Evolutionary conservation across 1,284 basidiomycete species (phyloP), one percentile per base, ranked within the genome.

Genomic region (Naganishia sp.): DNA sequence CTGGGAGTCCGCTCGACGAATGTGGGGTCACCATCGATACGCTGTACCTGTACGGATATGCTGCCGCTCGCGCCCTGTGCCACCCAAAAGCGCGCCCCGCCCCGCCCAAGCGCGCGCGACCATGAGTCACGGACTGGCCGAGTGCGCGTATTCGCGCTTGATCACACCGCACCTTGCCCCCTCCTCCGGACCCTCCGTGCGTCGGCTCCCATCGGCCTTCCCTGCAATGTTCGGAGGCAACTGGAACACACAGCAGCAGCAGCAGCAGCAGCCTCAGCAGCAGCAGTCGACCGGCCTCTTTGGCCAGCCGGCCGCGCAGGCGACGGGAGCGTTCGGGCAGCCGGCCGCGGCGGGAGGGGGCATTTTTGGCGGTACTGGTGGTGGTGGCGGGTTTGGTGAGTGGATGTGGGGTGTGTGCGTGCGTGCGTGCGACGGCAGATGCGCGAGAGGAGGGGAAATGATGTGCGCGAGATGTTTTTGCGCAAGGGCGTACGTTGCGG

Each of bases 201-300:
- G 2, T 28, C 9, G 60, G 60, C 15, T 18, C 53, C 13, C 48
- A 52, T 42, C 43, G 49, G 23, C 60, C 42, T 39, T 39, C 13
- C 13, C 36, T 39, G 36, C 36, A 39, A 63, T 59, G 59, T 49
- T 44, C 46, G 43, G 45, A 63, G 55, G 45, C 54, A 49, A 55
- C 42, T 64, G 45, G 39, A 65, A 67, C 48, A 68, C 46, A 42
- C 50, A 45, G 69, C 68, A 55, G 45, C 54, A 36, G 71, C 72
- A 55, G 72, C 59, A 49, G 56, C 56, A 68, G 53, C 67, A 68
- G 55, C 67, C 55, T 39, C 55, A 42, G 56, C 67, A 66, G 55
- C 50, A 49, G 21, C 61, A 63, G 33, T 18, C 64, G 7, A 60
- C 64, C 31, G 68, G 68, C 15, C 44, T 66, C 13, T 69, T 69